Evolutionary conservation across 202 grass and related monocot genomes (phyloP).

Genomic region (Musa balbisiana): DNA sequence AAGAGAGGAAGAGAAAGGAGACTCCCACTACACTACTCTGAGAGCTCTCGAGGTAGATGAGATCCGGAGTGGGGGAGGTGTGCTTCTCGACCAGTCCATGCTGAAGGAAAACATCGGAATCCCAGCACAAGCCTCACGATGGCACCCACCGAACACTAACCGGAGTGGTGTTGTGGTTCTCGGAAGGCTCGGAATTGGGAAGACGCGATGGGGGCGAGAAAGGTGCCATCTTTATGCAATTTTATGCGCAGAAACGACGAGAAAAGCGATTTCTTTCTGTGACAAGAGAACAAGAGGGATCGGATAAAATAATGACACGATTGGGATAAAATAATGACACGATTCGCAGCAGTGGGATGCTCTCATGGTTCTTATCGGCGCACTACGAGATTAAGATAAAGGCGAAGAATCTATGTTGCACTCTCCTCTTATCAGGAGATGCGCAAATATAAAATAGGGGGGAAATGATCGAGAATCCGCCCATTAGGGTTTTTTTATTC

Average conservation of each 20-base stretch:
- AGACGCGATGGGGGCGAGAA: background rate
- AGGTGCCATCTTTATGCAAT: conserved; percentile 5
- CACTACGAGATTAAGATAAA: conserved; percentile 5
- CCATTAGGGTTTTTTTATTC: background rate
- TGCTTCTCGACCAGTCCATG: background rate
- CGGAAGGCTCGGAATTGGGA: conserved; percentile 9
- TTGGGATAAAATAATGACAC: background rate
- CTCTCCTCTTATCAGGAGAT: background rate
- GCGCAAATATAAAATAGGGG: background rate
- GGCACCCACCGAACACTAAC: background rate
- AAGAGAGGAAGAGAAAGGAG: background rate
- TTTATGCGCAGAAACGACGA: conserved; percentile 1
- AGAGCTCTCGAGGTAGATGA: background rate
- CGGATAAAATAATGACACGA: background rate
- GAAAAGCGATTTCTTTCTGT: background rate
- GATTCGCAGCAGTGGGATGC: background rate
- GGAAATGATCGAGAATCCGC: background rate
- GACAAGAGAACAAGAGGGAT: background rate
- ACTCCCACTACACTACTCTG: background rate
- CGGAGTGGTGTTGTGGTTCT: conserved; percentile 7
- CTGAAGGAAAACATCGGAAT: conserved; percentile 3
- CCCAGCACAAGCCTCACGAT: background rate
- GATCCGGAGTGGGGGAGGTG: background rate
- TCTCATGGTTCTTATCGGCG: background rate
- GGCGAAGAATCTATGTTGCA: background rate